These are phyloP conservation scores for Aureobasidium sp. DNA, from an alignment of 2,329 filamentous ascomycete genomes.

Conservation along the genomic window DNA sequence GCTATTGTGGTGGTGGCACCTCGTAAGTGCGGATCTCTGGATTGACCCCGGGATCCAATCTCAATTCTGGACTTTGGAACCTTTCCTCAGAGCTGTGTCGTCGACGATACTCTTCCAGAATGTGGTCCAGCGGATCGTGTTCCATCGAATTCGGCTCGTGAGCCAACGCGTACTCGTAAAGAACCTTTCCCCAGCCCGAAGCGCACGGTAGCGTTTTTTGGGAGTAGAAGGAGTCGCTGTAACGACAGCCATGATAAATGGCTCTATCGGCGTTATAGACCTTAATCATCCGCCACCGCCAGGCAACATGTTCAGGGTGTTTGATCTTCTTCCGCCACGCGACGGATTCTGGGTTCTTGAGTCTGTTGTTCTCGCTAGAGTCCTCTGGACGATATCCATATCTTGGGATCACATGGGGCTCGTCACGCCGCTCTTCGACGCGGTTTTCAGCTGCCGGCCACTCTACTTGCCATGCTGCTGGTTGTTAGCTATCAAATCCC, in stretches of 20 bases:
- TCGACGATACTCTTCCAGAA: background rate
- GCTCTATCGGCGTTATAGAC: background rate
- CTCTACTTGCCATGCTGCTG: too few relatives aligned
- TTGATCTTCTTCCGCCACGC: background rate
- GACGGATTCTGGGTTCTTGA: background rate
- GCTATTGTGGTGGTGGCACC: background rate
- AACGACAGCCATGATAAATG: background rate
- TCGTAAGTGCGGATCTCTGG: background rate
- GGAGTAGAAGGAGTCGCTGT: background rate
- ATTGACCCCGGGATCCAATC: background rate
- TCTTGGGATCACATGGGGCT: too few relatives aligned
- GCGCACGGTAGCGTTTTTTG: background rate
- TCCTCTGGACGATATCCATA: too few relatives aligned
- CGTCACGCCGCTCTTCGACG: too few relatives aligned
- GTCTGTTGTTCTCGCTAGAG: background rate
- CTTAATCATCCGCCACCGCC: background rate
- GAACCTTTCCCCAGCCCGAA: background rate
- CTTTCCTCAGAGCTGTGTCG: background rate
- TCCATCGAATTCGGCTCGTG: background rate
- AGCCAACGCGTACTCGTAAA: background rate
- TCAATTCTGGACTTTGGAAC: background rate
- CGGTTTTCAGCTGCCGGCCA: too few relatives aligned
- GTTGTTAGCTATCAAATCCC: too few relatives aligned
- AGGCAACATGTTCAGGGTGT: background rate
- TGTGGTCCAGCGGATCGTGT: background rate